Conservation (phyloP, 208 protist genomes). For the Wallacemonas rigidus region DNA sequence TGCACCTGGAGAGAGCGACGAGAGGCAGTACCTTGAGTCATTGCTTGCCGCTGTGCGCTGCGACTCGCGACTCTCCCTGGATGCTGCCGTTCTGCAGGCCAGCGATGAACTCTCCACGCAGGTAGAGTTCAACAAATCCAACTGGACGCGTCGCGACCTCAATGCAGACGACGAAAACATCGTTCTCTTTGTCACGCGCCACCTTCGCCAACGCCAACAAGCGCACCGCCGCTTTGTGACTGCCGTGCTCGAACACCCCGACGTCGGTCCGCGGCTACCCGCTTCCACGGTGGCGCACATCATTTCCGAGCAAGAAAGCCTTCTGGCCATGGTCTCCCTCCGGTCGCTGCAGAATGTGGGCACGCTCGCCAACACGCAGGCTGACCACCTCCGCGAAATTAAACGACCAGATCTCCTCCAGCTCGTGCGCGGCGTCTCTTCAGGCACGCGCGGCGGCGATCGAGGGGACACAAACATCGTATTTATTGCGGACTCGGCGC, state of each 20-base stretch:
- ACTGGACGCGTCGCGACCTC: conserved; percentile 77
- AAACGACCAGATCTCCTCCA: neutral
- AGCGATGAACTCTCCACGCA: conserved; percentile 40
- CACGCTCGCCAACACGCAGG: conserved; percentile 19
- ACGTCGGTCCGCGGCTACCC: conserved; percentile 34
- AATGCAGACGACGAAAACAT: conserved; percentile 79
- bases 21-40: conserved; percentile 15
- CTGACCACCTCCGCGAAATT: conserved; percentile 7
- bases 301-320: conserved; percentile 71
- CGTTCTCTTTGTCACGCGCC: conserved; percentile 63
- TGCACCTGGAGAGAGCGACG: conserved; percentile 20
- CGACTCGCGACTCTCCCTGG: conserved; percentile 56
- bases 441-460: conserved; percentile 2
- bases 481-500: conserved; percentile 28
- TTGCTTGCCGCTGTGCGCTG: conserved; percentile 36
- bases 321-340: conserved; percentile 60
- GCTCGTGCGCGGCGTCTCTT: neutral
- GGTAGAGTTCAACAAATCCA: conserved; percentile 31
- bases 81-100: conserved; percentile 57
- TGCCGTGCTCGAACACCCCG: conserved; percentile 52
- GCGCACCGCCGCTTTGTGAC: conserved; percentile 71
- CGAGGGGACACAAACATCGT: conserved; percentile 16
- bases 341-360: conserved; percentile 79
- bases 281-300: conserved; percentile 56
- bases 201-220: conserved; percentile 65